These are phyloP conservation scores for Aspergillus sp. DNA, from an alignment of 2,329 filamentous ascomycete species.

Conservation along the genomic window DNA sequence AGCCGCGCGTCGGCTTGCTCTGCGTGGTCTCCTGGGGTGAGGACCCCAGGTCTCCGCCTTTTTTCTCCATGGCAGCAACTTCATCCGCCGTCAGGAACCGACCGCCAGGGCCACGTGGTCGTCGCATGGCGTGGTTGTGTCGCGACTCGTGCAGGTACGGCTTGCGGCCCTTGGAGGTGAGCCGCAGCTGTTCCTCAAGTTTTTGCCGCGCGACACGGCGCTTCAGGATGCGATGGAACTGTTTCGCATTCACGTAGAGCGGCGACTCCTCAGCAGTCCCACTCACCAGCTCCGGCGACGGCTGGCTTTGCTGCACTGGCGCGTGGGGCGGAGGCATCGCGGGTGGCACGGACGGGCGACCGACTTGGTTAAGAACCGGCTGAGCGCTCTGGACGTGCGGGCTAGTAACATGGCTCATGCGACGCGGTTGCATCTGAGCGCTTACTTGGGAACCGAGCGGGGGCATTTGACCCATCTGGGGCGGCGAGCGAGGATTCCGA, in stretches of 20 bases:
- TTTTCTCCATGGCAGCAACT: conserved; percentile 77
- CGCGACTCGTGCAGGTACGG: conserved; percentile 95
- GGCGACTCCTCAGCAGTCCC: conserved; percentile 78
- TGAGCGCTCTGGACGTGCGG: conserved; percentile 48
- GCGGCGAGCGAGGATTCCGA: conserved; percentile 67
- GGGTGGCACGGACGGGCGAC: conserved; percentile 45
- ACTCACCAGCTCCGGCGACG: conserved; percentile 71
- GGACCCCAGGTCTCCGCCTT: conserved; percentile 34
- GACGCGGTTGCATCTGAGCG: conserved; percentile 54
- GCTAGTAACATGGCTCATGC: conserved; percentile 68
- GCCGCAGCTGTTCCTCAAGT: conserved; percentile 79
- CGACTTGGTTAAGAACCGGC: conserved; percentile 64
- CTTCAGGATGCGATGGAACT: conserved; percentile 96
- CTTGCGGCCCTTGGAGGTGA: conserved; percentile 92
- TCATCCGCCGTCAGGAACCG: conserved; percentile 95
- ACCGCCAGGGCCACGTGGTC: conserved; percentile 85
- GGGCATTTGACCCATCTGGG: conserved; percentile 55
- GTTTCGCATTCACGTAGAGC: conserved; percentile 95
- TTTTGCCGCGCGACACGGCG: conserved; percentile 85
- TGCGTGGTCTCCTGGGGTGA: conserved; percentile 29
- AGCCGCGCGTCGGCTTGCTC: conserved; percentile 19
- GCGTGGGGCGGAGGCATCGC: conserved; percentile 48
- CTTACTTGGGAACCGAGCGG: conserved; percentile 43
- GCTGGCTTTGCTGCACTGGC: conserved; percentile 57
- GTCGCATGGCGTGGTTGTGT: conserved; percentile 96